Evolutionary conservation across 139 green algal species (phyloP), one percentile per base, ranked within the genome.

Genomic region (Tetraselmis chui): DNA sequence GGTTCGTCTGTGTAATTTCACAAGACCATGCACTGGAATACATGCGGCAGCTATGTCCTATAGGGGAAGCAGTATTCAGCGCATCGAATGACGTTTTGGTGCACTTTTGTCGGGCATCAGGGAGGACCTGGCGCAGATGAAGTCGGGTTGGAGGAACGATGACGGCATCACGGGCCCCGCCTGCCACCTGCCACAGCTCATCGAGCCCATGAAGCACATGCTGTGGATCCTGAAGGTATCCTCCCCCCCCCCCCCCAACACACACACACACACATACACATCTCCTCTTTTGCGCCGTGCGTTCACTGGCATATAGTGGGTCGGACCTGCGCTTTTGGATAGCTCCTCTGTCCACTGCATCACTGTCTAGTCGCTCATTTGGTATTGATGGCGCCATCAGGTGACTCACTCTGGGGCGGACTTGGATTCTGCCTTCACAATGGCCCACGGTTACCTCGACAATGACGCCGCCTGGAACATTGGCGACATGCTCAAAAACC

Each of bases 111-210:
- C 45, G 18, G 5, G 45, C 45, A 25, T 5, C 45, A 67, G 45
- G 45, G 45, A 67, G 45, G 45, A 67, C 45, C 45, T 67, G 45
- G 45, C 45, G 45, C 45, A 67, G 45, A 67, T 88, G 85, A 87
- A 82, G 59, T 76, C 59, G 1, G 84, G 84, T 0, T 87, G 84
- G 84, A 83, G 59, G 59, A 82, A 80, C 58, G 80, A 89, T 22
- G 32, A 84, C 58, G 82, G 82, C 25, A 89, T 89, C 59, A 80
- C 30, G 18, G 81, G 79, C 11, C 78, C 80, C 18, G 78, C 80
- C 28, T 45, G 80, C 26, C 93, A 98, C 89, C 89, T 98, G 82
- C 95, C 95, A 18, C 91, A 98, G 83, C 88, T 98, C 59, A 97
- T 97, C 59, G 87, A 81, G 67, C 59, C 92, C 76, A 91, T 97